A percentile compares a stretch with the other conserved stretches of the same genome.
Evolutionary conservation across 495 filamentous ascomycete species (phyloP).

Genomic region (Saxispiralis lemnorum): DNA sequence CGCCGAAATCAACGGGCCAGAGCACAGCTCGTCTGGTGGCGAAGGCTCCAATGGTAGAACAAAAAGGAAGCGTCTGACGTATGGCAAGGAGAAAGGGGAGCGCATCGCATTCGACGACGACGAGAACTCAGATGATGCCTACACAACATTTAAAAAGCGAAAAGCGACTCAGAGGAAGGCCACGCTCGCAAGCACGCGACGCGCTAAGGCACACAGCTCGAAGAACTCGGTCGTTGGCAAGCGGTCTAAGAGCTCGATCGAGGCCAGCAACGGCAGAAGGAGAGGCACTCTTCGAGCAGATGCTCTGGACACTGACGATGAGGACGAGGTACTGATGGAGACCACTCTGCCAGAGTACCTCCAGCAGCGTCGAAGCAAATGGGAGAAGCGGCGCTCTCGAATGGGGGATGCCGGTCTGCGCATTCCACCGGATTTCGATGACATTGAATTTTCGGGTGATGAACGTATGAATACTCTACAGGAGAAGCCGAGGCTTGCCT

Average conservation of each 20-base stretch:
- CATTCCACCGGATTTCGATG: constrained; percentile 63
- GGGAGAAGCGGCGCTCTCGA: constrained; percentile 36
- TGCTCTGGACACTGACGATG: constrained; percentile 22
- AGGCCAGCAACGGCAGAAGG: constrained; percentile 10
- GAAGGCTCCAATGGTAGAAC: not conserved
- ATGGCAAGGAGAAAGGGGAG: constrained; percentile 8
- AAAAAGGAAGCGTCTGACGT: not conserved
- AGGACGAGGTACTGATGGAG: constrained; percentile 38
- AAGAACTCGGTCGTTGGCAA: constrained; percentile 22
- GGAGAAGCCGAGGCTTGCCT: constrained; percentile 53
- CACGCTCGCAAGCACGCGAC: constrained; percentile 30
- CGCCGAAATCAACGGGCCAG: not conserved
- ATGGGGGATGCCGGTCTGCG: constrained; percentile 52
- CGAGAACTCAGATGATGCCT: constrained; percentile 33
- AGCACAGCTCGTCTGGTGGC: constrained; percentile 1
- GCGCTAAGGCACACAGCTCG: constrained; percentile 27
- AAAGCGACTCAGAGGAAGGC: constrained; percentile 38
- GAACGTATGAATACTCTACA: constrained; percentile 43
- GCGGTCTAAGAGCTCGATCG: constrained; percentile 18
- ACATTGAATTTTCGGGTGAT: constrained; percentile 76
- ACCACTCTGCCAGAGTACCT: constrained; percentile 41
- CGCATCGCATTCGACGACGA: constrained; percentile 20
- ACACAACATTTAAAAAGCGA: constrained; percentile 41
- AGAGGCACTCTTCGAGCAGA: constrained; percentile 3
- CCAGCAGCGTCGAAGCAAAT: constrained; percentile 32